Evolutionary conservation across 2,329 filamentous ascomycete genomes (phyloP).

Genomic region (Fusarium haematococcum): DNA sequence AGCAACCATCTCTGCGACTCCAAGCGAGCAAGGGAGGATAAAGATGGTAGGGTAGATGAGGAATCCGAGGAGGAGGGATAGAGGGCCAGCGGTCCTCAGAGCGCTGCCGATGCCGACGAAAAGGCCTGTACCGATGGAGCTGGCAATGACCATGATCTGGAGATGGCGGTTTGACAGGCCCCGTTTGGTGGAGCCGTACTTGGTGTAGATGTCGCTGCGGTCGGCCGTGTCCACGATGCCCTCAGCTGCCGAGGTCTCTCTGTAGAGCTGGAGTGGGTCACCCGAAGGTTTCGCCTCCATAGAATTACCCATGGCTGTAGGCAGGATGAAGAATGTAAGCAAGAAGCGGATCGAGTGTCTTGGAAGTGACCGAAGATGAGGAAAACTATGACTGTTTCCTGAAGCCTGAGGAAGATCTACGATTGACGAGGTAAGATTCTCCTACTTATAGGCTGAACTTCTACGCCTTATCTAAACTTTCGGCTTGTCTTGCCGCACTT

Average conservation of each 20-base stretch:
- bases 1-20: background rate
- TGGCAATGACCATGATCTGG: slow-evolving; percentile 59
- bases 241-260: background rate
- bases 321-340: background rate
- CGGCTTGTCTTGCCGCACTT: background rate
- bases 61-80: background rate
- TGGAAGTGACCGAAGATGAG: background rate
- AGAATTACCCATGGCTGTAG: background rate
- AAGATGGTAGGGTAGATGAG: background rate
- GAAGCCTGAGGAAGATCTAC: background rate
- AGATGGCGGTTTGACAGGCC: slow-evolving; percentile 53
- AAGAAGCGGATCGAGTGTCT: background rate
- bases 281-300: background rate
- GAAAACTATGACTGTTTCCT: background rate
- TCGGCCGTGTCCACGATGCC: background rate
- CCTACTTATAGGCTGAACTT: background rate
- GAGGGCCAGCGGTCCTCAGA: background rate
- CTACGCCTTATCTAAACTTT: background rate
- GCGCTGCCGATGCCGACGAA: background rate
- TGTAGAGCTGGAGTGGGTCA: background rate
- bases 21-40: background rate
- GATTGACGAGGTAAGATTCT: background rate
- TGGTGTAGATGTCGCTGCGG: background rate
- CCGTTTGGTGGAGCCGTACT: slow-evolving; percentile 29
- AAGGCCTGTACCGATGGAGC: slow-evolving; percentile 52